Evolutionary conservation across 768 basidiomycete genomes (phyloP), one percentile per base, ranked within the genome.

Genomic region (Tephrocybe sp.): DNA sequence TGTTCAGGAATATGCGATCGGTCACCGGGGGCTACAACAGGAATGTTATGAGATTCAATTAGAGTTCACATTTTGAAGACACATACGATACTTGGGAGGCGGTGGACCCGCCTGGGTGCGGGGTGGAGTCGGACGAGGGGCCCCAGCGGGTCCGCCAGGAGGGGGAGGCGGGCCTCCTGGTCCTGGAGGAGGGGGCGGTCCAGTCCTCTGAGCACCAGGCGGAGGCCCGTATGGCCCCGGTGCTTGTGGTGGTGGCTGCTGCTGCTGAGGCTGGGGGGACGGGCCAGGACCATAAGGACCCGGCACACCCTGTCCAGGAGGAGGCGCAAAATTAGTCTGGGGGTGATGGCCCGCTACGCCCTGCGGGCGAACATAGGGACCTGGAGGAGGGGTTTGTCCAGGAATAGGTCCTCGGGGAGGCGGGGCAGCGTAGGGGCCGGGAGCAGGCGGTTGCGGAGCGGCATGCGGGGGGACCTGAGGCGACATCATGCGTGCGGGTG

Each of bases 1-100:
- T 76, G 70, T 8, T 86, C 83, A 1, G 93, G 87, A 44, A 98
- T 97, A 65, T 98, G 96, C n/a, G 80, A 82, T 22, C 94, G 79
- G 64, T 98, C 96, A 47, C 96, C 95, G 44, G 84, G 77, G 35
- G 95, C 93, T 96, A 63, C 12, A 38, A 51, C 46, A 24, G 15
- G 34, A 16, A 22, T 30, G 19, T 59, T 26, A 63, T 30, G 42
- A 13, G 25, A 18, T 13, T 31, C 9, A 18, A 7, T 16, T 4
- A 15, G 9, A 42, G 35, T 1, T 16, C 15, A 8, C 40, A 7
- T 22, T 25, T 34, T 3, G 37, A 9, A 49, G 24, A 7, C n/a
- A 72, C 78, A 44, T 55, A 79, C 78, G 76, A 59, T 78, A 80
- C 64, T 71, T 71, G 16, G 69, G 76, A 58, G 59, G 72, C 51